phyloP scores from a whole-genome alignment of 768 basidiomycete species.

The Lactifluus piperatus region DNA sequence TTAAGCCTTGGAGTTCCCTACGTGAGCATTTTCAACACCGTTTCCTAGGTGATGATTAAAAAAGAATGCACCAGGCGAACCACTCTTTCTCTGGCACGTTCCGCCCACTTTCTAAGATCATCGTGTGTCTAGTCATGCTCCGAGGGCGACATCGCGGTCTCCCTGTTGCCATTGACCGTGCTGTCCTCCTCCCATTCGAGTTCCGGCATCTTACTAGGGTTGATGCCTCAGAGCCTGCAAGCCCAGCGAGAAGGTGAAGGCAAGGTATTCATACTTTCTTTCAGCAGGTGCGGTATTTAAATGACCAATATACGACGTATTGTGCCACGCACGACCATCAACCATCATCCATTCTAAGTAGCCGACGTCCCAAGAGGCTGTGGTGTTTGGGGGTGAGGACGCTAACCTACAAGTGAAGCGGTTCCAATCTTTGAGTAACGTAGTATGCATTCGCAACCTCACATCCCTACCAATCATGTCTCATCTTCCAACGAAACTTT shows the following conservation, averaged over 20 bases:
- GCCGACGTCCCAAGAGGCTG: neutral
- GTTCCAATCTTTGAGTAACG: neutral
- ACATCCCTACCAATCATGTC: neutral
- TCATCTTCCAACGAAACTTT: neutral
- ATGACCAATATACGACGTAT: neutral
- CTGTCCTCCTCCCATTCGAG: conserved; percentile 72
- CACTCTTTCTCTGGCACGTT: conserved; percentile 78
- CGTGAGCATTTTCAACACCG: conserved; percentile 35
- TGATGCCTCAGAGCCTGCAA: neutral
- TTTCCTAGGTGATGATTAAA: conserved; percentile 4
- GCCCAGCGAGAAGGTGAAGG: neutral
- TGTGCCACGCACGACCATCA: neutral
- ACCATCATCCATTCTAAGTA: neutral
- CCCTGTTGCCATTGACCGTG: conserved; percentile 82
- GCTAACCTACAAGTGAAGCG: neutral
- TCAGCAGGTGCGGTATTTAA: too few relatives aligned
- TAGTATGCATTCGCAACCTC: neutral
- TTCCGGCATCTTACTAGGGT: conserved; percentile 23
- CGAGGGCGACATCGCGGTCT: conserved; percentile 87
- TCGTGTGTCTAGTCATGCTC: conserved; percentile 84
- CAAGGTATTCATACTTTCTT: neutral
- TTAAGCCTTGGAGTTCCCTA: conserved; percentile 81
- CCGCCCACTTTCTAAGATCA: conserved; percentile 74
- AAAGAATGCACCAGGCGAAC: conserved; percentile 44
- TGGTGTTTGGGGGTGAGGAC: neutral